Evolutionary conservation across 768 basidiomycete genomes (phyloP).

Genomic region (Boletus vinaceobasis): DNA sequence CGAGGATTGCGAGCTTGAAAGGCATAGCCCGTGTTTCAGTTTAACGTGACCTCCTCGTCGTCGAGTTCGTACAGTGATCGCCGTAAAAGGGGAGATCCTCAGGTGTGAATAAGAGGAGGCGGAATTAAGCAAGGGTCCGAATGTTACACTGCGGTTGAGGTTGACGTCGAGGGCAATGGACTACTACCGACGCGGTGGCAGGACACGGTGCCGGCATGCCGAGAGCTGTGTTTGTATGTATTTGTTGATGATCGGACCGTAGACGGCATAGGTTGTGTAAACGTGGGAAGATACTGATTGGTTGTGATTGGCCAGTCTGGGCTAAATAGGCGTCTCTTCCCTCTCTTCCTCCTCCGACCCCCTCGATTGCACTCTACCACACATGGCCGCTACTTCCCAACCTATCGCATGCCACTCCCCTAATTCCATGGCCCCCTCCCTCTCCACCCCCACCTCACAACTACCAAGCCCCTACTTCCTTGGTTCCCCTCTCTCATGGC

Average conservation of each 20-base stretch:
- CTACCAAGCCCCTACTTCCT: slow-evolving; percentile 67
- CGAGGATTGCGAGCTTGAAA: too few relatives aligned
- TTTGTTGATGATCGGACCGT: slow-evolving; percentile 29
- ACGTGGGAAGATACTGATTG: slow-evolving; percentile 21
- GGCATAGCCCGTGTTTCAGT: too few relatives aligned
- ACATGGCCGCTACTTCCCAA: slow-evolving; percentile 39
- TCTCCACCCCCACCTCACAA: neutral
- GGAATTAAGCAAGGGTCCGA: neutral
- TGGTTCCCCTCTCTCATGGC: slow-evolving; percentile 72
- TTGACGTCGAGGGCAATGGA: too few relatives aligned
- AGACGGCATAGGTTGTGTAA: slow-evolving; percentile 23
- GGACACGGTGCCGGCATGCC: slow-evolving; percentile 22
- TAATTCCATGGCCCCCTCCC: neutral
- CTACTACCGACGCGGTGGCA: neutral
- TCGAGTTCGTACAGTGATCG: neutral
- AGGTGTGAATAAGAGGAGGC: neutral
- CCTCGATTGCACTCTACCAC: neutral
- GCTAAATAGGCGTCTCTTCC: slow-evolving; percentile 28
- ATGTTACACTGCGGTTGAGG: neutral
- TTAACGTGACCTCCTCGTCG: too few relatives aligned
- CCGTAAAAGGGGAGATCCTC: too few relatives aligned
- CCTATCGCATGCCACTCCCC: slow-evolving; percentile 41
- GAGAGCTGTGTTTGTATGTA: slow-evolving; percentile 14
- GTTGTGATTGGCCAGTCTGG: slow-evolving; percentile 18
- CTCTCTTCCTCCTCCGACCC: slow-evolving; percentile 7